Evolutionary conservation across 2,329 filamentous ascomycete species (phyloP), one percentile per base, ranked within the genome.

Genomic region (Hypoxylon sp.): DNA sequence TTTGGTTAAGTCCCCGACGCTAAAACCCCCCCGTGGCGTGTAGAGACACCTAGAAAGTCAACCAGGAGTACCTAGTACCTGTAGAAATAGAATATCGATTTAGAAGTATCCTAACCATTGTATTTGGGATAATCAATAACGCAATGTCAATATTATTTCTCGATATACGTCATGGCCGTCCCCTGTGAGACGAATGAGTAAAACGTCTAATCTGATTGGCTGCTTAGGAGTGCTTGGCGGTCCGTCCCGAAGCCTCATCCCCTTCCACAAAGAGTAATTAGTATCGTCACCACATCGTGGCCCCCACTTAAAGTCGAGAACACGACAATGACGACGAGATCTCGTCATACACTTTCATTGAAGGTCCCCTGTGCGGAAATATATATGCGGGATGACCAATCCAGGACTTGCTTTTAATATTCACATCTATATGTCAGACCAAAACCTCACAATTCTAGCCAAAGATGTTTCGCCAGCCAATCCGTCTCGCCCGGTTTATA

Each of bases 391-490:
- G n/a, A 52, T 16, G 40, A 14, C n/a, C 28, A 32, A 52, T 52
- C 2, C 11, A 49, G 18, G 5, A 1, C 5, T 20, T 3, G 9
- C 3, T 14, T 46, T 33, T n/a, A 3, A 42, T 32, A 22, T 36
- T 50, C 12, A 28, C 16, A 24, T 36, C 20, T 12, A 12, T 28
- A 9, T 4, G 30, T 24, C 18, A 22, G 4, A n/a, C 14, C 2
- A 50, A 51, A 24, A 16, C 8, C 9, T 26, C 18, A 16, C 18
- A 28, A 44, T 16, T n/a, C 18, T 30, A 36, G 4, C 16, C 22
- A 53, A 30, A 30, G 48, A 63, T 63, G 60, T 18, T 53, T 49
- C 53, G 60, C 5, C 53, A 49, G 12, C 26, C 53, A 49, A 50
- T 48, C 18, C 53, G 40, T 28, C n/a, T 58, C 33, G 48, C 48